Percentiles rank a stretch among this genome's conserved stretches.
Conservation (phyloP, 345 rosid genomes). For the Sisymbrium irio region DNA sequence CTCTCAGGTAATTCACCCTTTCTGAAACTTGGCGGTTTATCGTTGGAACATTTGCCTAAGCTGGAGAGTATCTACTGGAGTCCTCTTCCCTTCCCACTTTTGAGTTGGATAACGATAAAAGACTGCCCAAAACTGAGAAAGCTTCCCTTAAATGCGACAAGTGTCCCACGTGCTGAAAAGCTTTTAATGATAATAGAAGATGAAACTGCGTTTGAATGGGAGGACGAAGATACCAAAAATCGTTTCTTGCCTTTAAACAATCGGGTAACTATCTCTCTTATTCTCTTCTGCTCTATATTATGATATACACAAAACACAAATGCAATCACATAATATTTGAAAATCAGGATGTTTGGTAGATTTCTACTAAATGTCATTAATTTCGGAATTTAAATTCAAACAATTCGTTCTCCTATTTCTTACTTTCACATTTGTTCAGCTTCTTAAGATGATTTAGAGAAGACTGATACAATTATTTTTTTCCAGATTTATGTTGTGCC, state of each 20-base stretch:
- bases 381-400: too few relatives aligned
- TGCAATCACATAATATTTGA: too few relatives aligned
- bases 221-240: background rate
- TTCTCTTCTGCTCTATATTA: background rate
- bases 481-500: too few relatives aligned
- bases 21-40: background rate
- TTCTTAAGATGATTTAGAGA: too few relatives aligned
- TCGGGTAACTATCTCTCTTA: background rate
- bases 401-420: too few relatives aligned
- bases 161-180: background rate
- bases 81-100: background rate
- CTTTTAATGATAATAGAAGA: fast-evolving
- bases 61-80: constrained; percentile 1
- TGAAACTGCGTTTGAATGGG: background rate
- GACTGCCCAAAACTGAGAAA: background rate
- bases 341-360: too few relatives aligned
- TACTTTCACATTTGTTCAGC: too few relatives aligned
- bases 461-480: too few relatives aligned
- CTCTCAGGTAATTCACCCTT: background rate
- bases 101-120: background rate
- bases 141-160: background rate
- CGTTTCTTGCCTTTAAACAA: background rate
- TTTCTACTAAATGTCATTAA: too few relatives aligned
- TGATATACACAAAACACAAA: too few relatives aligned
- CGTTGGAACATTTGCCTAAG: fast-evolving